These are phyloP conservation scores for Aurantiochytrium sp. DNA, from an alignment of 108 stramenopile genomes.

Conservation along the genomic window DNA sequence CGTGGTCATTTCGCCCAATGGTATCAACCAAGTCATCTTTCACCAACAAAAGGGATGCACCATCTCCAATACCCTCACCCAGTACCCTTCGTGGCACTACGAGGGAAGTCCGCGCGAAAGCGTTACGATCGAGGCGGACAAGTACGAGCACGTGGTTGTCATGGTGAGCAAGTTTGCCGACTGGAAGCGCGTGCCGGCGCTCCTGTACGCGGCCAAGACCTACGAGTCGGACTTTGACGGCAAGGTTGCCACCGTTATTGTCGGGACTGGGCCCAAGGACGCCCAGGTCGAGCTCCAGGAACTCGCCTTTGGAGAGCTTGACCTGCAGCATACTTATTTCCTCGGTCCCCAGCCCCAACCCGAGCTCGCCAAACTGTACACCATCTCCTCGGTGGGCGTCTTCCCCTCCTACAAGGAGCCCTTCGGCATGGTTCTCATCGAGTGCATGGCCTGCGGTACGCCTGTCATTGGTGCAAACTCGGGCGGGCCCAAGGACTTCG, in stretches of 20 bases:
- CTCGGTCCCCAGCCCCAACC: neutral
- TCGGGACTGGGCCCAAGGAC: neutral
- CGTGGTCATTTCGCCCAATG: neutral
- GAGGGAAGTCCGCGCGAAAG: neutral
- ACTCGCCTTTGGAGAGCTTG: neutral
- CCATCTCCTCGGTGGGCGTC: neutral
- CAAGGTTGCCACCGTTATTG: neutral
- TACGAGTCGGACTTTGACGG: neutral
- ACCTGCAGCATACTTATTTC: neutral
- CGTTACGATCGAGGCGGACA: neutral
- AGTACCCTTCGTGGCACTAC: neutral
- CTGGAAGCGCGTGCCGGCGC: neutral
- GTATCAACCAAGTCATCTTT: neutral
- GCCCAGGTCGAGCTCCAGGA: neutral
- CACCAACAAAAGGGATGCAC: neutral
- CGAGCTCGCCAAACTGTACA: neutral
- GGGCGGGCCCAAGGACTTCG: neutral
- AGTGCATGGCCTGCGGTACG: neutral
- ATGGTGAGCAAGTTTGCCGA: neutral
- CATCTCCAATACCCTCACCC: neutral
- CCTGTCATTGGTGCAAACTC: neutral
- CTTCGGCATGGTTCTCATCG: neutral
- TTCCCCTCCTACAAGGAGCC: neutral
- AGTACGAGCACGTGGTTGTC: neutral
- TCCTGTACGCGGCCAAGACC: neutral